A percentile compares a stretch with the other conserved stretches of the same genome.
Evolutionary conservation across 2,329 filamentous ascomycete genomes (phyloP).

Genomic region (Neopestalotiopsis sp.): DNA sequence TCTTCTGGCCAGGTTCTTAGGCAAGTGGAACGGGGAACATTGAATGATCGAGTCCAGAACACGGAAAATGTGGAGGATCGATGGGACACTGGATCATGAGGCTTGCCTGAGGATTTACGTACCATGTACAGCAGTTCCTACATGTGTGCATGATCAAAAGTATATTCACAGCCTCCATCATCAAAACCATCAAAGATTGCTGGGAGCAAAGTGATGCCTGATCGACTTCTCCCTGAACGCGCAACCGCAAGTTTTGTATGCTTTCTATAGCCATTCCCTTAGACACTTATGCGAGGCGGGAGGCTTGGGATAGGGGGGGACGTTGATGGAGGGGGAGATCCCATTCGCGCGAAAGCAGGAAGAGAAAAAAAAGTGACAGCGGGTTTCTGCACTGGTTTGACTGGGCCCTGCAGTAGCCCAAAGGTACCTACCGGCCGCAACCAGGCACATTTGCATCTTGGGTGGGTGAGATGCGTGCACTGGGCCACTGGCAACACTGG

Average conservation of each 20-base stretch:
- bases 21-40: neutral
- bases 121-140: neutral
- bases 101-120: neutral
- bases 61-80: neutral
- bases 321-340: constrained; percentile 4
- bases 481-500: neutral
- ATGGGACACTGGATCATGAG: neutral
- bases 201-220: too few species aligned
- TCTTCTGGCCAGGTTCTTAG: neutral
- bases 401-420: constrained; percentile 7
- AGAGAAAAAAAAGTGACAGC: constrained; percentile 9
- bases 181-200: too few species aligned
- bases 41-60: neutral
- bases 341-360: constrained; percentile 3
- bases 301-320: neutral
- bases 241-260: neutral
- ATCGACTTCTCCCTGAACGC: neutral
- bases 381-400: neutral
- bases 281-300: neutral
- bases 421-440: neutral
- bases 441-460: neutral
- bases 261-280: neutral
- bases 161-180: too few species aligned
- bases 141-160: too few species aligned
- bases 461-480: neutral